phyloP scores from a whole-genome alignment of 805 yeast genomes.

The Vanderwaltozyma yarrowii region DNA sequence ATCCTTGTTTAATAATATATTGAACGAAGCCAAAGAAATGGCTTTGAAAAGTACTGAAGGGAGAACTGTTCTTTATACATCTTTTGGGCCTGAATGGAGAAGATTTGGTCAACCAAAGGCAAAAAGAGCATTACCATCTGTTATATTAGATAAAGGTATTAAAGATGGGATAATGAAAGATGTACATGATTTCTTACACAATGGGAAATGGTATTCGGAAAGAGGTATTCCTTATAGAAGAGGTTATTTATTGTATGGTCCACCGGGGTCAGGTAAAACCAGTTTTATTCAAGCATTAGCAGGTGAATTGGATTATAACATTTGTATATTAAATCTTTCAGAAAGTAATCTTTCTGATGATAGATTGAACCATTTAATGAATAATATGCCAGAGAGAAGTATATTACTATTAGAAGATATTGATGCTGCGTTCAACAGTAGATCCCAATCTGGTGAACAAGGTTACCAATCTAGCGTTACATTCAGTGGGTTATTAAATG shows the following conservation, averaged over 20 bases:
- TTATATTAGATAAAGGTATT: constrained; percentile 69
- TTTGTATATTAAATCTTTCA: constrained; percentile 82
- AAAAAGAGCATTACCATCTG: constrained; percentile 76
- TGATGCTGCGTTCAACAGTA: constrained; percentile 86
- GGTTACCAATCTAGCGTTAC: constrained; percentile 87
- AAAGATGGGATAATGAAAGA: constrained; percentile 58
- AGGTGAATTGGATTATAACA: constrained; percentile 90
- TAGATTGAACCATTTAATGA: constrained; percentile 88
- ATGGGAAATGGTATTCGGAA: constrained; percentile 87
- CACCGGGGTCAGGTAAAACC: constrained; percentile 97
- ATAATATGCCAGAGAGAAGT: constrained; percentile 86
- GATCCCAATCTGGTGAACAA: constrained; percentile 64
- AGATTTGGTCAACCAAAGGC: constrained; percentile 94
- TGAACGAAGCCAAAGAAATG: constrained; percentile 73
- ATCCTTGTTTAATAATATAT: constrained; percentile 52
- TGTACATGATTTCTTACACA: constrained; percentile 64
- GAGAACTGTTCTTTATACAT: constrained; percentile 83
- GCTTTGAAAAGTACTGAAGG: constrained; percentile 83
- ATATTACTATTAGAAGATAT: constrained; percentile 81
- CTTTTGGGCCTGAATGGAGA: constrained; percentile 99
- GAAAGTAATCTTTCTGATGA: constrained; percentile 93
- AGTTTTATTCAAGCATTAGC: constrained; percentile 94
- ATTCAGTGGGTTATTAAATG: constrained; percentile 86
- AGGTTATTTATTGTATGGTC: constrained; percentile 89
- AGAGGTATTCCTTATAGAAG: constrained; percentile 97